Conservation (phyloP, 1,284 basidiomycete species). For the Moesziomyces parantarcticus region DNA sequence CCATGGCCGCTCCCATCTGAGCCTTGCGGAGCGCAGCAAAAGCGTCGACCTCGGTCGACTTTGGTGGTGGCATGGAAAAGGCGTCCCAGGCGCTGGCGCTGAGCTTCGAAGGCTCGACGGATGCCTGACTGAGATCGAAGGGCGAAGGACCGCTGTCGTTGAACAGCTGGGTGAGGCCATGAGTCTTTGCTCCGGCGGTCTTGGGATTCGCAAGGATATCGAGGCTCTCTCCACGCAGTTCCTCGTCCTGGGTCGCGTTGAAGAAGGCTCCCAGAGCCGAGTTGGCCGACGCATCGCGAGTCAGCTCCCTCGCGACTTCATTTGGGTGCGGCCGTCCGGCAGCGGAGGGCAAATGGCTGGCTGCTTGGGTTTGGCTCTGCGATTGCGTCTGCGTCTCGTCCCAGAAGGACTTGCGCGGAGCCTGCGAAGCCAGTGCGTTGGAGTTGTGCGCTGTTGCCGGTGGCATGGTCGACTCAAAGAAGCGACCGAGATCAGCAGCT, state of each 20-base stretch:
- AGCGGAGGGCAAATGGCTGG: conserved; percentile 15
- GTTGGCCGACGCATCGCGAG: conserved; percentile 36
- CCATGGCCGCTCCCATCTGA: conserved; percentile 49
- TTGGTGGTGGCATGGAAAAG: conserved; percentile 57
- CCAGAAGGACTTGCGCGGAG: conserved; percentile 29
- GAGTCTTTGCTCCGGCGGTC: conserved; percentile 32
- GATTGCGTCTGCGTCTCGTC: conserved; percentile 29
- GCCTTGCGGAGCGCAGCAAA: conserved; percentile 60
- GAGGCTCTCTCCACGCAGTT: conserved; percentile 51
- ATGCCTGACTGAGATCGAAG: background rate
- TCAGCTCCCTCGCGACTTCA: conserved; percentile 4
- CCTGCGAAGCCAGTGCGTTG: conserved; percentile 1
- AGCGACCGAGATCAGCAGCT: conserved; percentile 47
- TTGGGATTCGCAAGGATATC: conserved; percentile 57
- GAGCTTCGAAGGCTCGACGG: background rate
- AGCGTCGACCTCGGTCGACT: conserved; percentile 50
- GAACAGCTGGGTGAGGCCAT: conserved; percentile 55
- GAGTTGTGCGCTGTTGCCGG: conserved; percentile 12
- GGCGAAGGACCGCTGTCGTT: conserved; percentile 44
- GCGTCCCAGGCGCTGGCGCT: conserved; percentile 28
- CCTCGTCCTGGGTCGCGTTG: conserved; percentile 54
- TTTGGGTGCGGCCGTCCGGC: conserved; percentile 12
- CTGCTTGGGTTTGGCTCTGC: conserved; percentile 13
- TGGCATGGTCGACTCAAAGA: conserved; percentile 52
- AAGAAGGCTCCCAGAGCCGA: conserved; percentile 64